Evolutionary conservation across 345 rosid genomes (phyloP), one percentile per base, ranked within the genome.

Genomic region (Noccaea caerulescens): DNA sequence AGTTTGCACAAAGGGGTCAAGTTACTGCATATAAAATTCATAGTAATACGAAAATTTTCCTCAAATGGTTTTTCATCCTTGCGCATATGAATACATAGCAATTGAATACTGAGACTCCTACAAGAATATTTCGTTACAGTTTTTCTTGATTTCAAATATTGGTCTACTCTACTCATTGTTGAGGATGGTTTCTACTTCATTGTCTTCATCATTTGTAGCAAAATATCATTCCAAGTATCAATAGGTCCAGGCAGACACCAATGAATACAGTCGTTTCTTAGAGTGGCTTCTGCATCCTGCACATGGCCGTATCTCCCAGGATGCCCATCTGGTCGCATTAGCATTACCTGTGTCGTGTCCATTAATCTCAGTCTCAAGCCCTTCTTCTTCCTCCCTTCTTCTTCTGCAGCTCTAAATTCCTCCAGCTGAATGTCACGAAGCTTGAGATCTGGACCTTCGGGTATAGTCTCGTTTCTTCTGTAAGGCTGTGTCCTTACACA

Each of bases 181-280:
- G 23, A 25, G 23, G 30, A 46, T 68, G 44, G 45, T 67, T 49
- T 56, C 56, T 63, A 46, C 59, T 32, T 56, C 64, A 69, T 83
- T 64, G 52, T 80, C 73, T 78, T 83, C 80, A 87, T 66, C 73
- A 87, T 73, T 51, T 83, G 71, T 30, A 83, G 81, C 81, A 88
- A 76, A 47, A 88, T 72, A 78, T 91, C 91, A 62, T 91, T 91
- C 97, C 85, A 83, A 30, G 87, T 79, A 59, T 84, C 91, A 5
- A 87, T 65, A 34, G 97, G 88, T 37, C 95, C 92, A 7, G 97
- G 97, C 79, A 88, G 80, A 80, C 96, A 91, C 97, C 97, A 88
- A 78, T 88, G 93, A 42, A 91, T 87, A 72, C 96, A 88, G 59
- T 88, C 97, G 39, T 76, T 69, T 46, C 70, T 55, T n/a, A 34